These are phyloP conservation scores for Fimicolochytrium jonesii DNA, from an alignment of 192 early-diverging fungal species.

Conservation along the genomic window DNA sequence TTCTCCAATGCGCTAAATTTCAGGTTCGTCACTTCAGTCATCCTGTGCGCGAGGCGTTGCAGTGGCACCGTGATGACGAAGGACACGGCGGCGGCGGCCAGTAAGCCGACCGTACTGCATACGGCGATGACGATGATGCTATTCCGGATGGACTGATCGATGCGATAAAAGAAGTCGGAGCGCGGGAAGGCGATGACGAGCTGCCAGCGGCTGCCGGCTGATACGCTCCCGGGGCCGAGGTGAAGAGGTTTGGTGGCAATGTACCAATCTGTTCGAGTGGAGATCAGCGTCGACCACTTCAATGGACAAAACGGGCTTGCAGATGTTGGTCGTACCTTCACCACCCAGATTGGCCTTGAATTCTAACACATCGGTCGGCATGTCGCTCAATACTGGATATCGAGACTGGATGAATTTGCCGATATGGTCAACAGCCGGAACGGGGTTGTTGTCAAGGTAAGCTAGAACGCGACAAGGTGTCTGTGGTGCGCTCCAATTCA, in stretches of 20 bases:
- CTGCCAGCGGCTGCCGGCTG: background rate
- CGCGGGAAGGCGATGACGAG: conserved; percentile 6
- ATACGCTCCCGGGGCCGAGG: background rate
- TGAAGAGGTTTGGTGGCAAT: background rate
- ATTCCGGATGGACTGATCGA: background rate
- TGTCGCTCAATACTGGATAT: too few species aligned
- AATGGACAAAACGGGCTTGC: too few species aligned
- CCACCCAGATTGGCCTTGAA: too few species aligned
- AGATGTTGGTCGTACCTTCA: too few species aligned
- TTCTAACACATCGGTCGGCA: too few species aligned
- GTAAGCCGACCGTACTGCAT: background rate
- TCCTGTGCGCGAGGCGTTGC: background rate
- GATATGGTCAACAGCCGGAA: too few species aligned
- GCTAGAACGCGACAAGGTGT: too few species aligned
- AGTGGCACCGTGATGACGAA: background rate
- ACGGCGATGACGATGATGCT: background rate
- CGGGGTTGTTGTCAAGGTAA: too few species aligned
- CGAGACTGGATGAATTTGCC: too few species aligned
- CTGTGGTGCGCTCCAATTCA: too few species aligned
- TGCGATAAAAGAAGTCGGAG: background rate
- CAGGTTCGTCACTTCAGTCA: background rate
- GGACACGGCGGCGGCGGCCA: background rate
- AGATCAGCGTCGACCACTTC: background rate
- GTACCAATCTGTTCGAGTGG: background rate
- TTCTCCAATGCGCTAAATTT: conserved; percentile 1